Conservation (phyloP, 2,329 filamentous ascomycete species). For the Cladosporium sp. region DNA sequence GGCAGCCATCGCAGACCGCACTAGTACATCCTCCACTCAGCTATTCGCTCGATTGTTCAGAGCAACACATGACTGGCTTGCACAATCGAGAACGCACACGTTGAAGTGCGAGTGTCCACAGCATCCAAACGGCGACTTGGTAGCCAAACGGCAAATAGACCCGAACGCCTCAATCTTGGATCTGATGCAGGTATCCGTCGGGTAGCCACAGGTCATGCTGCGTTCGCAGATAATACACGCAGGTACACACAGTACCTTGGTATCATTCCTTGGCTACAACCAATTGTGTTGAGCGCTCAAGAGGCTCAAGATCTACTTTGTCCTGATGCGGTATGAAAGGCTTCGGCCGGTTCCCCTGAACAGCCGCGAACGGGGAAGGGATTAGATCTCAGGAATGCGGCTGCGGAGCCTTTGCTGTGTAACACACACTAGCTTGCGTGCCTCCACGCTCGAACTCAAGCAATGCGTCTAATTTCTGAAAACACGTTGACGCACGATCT, state of each 20-base stretch:
- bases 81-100: conserved; percentile 8
- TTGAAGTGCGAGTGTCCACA: background rate
- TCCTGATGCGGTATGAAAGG: conserved; percentile 16
- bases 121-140: conserved; percentile 11
- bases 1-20: conserved; percentile 1
- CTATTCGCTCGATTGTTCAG: conserved; percentile 9
- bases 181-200: conserved; percentile 28
- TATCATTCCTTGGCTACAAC: conserved; percentile 2
- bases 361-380: conserved; percentile 10
- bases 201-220: conserved; percentile 26
- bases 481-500: conserved; percentile 16
- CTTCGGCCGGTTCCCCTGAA: conserved; percentile 19
- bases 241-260: conserved; percentile 22
- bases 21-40: background rate
- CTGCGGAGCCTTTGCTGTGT: conserved; percentile 14
- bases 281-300: conserved; percentile 15
- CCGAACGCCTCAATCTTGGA: conserved; percentile 17
- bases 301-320: conserved; percentile 8
- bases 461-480: conserved; percentile 13
- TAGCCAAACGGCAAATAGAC: conserved; percentile 20
- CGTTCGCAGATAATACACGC: conserved; percentile 29
- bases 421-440: conserved; percentile 12
- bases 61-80: background rate
- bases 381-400: conserved; percentile 24
- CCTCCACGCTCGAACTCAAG: conserved; percentile 6